Percentiles rank a stretch among this genome's conserved stretches.
These are phyloP conservation scores for Hymenotorrendiella dingleyae DNA, from an alignment of 2,329 filamentous ascomycete genomes.

Conservation along the genomic window DNA sequence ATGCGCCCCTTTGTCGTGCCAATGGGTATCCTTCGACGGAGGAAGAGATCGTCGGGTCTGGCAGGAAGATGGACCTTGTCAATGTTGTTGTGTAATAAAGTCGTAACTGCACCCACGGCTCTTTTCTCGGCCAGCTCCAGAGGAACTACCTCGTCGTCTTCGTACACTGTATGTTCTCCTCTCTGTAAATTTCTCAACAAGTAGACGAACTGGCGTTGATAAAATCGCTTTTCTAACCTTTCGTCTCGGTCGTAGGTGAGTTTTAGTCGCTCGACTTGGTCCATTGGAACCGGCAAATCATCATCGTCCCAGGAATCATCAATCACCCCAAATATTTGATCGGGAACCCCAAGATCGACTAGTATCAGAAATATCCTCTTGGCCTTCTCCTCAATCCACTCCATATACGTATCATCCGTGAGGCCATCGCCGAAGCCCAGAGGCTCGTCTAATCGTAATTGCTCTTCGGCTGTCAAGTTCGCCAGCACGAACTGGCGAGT, in stretches of 20 bases:
- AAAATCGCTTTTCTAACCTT: slow-evolving; percentile 62
- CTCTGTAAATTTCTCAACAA: slow-evolving; percentile 57
- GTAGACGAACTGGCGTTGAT: slow-evolving; percentile 64
- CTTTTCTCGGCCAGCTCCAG: slow-evolving; percentile 60
- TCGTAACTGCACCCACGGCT: slow-evolving; percentile 35
- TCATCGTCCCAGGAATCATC: slow-evolving; percentile 74
- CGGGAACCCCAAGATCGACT: slow-evolving; percentile 61
- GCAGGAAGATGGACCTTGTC: slow-evolving; percentile 60
- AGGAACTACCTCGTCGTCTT: slow-evolving; percentile 62
- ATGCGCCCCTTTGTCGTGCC: slow-evolving; percentile 41
- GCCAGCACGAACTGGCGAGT: slow-evolving; percentile 61
- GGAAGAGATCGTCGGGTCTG: slow-evolving; percentile 49
- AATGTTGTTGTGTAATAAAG: slow-evolving; percentile 37
- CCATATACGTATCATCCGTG: slow-evolving; percentile 70
- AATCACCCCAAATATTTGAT: slow-evolving; percentile 69
- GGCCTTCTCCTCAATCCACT: slow-evolving; percentile 67
- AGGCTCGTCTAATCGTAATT: slow-evolving; percentile 54
- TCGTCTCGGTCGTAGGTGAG: slow-evolving; percentile 55
- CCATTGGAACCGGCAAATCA: slow-evolving; percentile 63
- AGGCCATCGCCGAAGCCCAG: slow-evolving; percentile 59
- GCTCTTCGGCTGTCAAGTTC: slow-evolving; percentile 57
- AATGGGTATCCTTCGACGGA: slow-evolving; percentile 52
- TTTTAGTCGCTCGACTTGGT: slow-evolving; percentile 58
- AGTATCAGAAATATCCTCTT: slow-evolving; percentile 67
- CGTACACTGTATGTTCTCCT: slow-evolving; percentile 58